Evolutionary conservation across 805 yeast genomes (phyloP), one percentile per base, ranked within the genome.

Genomic region (Sugiyamaella lignohabitans): DNA sequence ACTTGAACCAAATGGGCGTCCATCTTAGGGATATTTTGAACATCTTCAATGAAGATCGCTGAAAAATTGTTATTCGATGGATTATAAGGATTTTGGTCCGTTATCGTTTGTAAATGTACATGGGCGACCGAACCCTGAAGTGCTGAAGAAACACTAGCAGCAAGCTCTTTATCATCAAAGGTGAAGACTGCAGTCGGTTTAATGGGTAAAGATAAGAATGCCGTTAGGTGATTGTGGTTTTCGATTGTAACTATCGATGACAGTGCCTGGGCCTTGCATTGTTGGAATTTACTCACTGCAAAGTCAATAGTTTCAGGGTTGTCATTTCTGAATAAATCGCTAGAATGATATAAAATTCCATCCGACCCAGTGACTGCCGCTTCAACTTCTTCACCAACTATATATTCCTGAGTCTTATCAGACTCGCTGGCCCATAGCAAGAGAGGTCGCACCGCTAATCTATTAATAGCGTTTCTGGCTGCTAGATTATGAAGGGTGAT

Each of bases 401-500:
- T 29, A 42, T 52, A 54, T 2, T 44, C 51, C 29, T 44, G 50
- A 5, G 42, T 23, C 3, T 36, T 8, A 32, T 49, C 45, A 11
- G 41, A 43, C 5, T 38, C 40, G 19, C 42, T 32, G 21, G 36
- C 37, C 58, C 58, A 54, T n/a, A 47, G 34, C 16, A 53, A 40
- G 14, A 54, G 20, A 4, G 58, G 58, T 11, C 58, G 41, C 3
- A 5, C 35, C 11, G 50, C 53, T n/a, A 50, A 18, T 30, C 40
- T 45, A 30, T 50, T 52, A 29, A 52, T 21, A 11, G 55, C 47
- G 22, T 32, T 20, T 17, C 58, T 42, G 2, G 46, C 50, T 5
- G 53, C 55, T 30, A 54, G 42, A 45, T 54, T 54, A 32, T 54
- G 58, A 17, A 54, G 43, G n/a, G 47, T 43, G 16, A 54, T 46